Conservation (phyloP, 441 rosid genomes). For the Manihot esculenta region DNA sequence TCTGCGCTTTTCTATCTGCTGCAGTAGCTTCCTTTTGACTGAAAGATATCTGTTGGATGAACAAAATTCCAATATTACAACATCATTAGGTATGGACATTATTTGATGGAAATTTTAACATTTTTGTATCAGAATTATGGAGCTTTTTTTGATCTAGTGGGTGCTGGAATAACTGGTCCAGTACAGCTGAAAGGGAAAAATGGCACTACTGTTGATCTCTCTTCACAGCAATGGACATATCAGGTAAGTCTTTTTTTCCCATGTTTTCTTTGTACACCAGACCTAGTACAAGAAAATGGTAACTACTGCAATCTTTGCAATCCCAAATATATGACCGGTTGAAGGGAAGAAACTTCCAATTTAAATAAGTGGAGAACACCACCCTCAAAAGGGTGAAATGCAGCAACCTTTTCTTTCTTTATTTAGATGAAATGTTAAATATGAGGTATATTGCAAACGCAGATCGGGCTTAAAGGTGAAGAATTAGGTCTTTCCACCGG, state of each 20-base stretch:
- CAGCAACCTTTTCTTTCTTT: too few species aligned
- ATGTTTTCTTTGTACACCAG: background rate
- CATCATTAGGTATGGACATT: background rate
- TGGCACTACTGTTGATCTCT: constrained; percentile 58
- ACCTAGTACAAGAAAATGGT: background rate
- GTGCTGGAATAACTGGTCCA: constrained; percentile 95
- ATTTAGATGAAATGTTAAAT: background rate
- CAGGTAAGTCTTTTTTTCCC: constrained; percentile 51
- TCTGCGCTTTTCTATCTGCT: constrained; percentile 3
- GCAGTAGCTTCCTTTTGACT: background rate
- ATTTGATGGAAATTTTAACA: constrained; percentile 10
- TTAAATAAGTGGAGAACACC: background rate
- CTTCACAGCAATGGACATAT: constrained; percentile 81
- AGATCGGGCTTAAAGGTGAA: constrained; percentile 95
- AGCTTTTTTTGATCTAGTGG: constrained; percentile 68
- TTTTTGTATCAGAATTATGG: constrained; percentile 70
- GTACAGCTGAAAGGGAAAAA: constrained; percentile 61
- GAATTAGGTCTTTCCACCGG: constrained; percentile 62
- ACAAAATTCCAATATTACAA: background rate
- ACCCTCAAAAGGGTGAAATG: background rate
- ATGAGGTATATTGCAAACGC: constrained; percentile 22
- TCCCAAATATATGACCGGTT: background rate
- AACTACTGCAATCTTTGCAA: background rate
- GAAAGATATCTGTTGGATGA: constrained; percentile 13
- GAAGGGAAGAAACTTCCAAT: background rate